These are phyloP conservation scores for Aspergillus neoniger DNA, from an alignment of 2,329 filamentous ascomycete genomes.

Conservation along the genomic window DNA sequence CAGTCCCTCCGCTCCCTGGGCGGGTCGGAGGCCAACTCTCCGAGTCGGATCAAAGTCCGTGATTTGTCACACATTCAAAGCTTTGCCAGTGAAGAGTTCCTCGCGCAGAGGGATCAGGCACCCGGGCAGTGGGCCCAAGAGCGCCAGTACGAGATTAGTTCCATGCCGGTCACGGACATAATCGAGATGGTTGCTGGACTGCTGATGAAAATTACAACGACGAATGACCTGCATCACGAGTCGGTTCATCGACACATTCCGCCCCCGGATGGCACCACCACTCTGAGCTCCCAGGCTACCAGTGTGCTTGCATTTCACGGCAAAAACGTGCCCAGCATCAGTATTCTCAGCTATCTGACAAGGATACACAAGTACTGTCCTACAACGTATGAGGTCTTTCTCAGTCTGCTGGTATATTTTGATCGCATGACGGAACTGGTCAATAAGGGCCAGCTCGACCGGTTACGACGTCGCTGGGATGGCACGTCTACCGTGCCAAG, in stretches of 20 bases:
- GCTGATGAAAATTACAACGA: conserved; percentile 94
- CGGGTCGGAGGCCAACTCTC: conserved; percentile 49
- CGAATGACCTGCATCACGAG: conserved; percentile 93
- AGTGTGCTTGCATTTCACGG: conserved; percentile 93
- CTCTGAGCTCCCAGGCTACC: conserved; percentile 64
- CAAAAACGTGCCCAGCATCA: conserved; percentile 96
- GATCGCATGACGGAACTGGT: conserved; percentile 98
- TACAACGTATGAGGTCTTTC: conserved; percentile 95
- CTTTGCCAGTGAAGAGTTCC: conserved; percentile 76
- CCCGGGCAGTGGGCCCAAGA: conserved; percentile 52
- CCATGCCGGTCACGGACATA: conserved; percentile 94
- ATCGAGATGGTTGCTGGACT: conserved; percentile 99
- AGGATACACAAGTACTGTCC: conserved; percentile 99
- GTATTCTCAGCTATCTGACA: conserved; percentile 90
- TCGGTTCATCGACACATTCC: conserved; percentile 76
- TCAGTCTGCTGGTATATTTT: conserved; percentile 94
- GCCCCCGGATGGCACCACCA: conserved; percentile 59
- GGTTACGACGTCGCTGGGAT: conserved; percentile 43
- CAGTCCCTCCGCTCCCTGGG: conserved; percentile 47
- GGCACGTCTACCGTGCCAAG: conserved; percentile 12
- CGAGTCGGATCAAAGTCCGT: conserved; percentile 73
- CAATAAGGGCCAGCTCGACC: conserved; percentile 75
- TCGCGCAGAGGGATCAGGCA: conserved; percentile 52
- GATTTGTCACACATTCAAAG: conserved; percentile 89
- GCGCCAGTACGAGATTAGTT: conserved; percentile 87